Percentiles rank a stretch among this genome's conserved stretches.
These are phyloP conservation scores for Coelastrella sp. DNA, from an alignment of 139 green algal species.

Conservation along the genomic window DNA sequence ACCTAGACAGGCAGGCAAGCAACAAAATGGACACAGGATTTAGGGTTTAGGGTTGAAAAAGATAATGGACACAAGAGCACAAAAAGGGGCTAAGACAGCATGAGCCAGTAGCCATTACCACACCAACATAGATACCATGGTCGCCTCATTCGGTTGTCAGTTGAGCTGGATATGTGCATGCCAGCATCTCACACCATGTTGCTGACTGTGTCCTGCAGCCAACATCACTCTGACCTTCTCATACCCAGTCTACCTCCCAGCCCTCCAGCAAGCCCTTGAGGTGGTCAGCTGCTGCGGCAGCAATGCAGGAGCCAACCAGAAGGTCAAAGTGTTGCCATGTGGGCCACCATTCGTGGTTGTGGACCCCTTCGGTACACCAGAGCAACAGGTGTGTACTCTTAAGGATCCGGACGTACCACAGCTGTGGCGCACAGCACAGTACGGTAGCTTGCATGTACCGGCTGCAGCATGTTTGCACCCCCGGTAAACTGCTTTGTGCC, in stretches of 20 bases:
- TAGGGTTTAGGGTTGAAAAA: background rate
- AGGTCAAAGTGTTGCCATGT: conserved; percentile 33
- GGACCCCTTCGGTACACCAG: conserved; percentile 31
- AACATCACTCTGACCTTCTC: conserved; percentile 56
- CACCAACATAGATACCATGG: too few relatives aligned
- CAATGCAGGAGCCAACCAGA: conserved; percentile 22
- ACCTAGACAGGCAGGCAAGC: too few relatives aligned
- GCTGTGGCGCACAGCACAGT: too few relatives aligned
- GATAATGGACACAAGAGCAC: too few relatives aligned
- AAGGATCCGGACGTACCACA: too few relatives aligned
- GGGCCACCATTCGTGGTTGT: conserved; percentile 32
- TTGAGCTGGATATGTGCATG: too few relatives aligned
- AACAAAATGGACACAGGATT: background rate
- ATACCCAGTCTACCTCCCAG: conserved; percentile 57
- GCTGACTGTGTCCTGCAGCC: conserved; percentile 4
- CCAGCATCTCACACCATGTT: background rate
- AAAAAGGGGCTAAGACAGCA: too few relatives aligned
- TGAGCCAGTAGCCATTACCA: too few relatives aligned
- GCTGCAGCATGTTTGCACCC: too few relatives aligned
- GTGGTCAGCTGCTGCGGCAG: conserved; percentile 39
- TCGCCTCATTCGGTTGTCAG: too few relatives aligned
- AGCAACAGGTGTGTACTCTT: background rate
- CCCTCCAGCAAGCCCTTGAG: conserved; percentile 44
- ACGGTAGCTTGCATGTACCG: too few relatives aligned
- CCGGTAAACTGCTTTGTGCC: too few relatives aligned